Evolutionary conservation across 1,284 basidiomycete species (phyloP), one percentile per base, ranked within the genome.

Genomic region (Ganoderma leucocontextum): DNA sequence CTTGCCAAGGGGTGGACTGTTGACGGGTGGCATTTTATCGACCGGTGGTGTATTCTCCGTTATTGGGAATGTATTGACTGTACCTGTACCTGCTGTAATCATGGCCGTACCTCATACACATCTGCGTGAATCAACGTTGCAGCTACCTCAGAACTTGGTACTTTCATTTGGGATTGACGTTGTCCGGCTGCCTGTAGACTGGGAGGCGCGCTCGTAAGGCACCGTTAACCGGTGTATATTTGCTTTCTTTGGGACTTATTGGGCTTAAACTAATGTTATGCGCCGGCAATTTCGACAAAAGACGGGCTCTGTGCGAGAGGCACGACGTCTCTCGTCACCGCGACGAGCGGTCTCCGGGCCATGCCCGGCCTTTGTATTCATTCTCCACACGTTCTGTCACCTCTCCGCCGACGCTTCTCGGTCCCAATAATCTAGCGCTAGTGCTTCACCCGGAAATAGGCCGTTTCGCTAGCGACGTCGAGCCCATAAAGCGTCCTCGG

Each of bases 401-500:
- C 35, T 9, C 17, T 38, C 19, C 38, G 44, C 39, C 60, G 52
- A 58, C 44, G 5, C 13, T n/a, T 63, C 47, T 42, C 22, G 1
- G 36, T 29, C 29, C 22, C n/a, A n/a, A 12, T n/a, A 33, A 13
- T 29, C 57, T n/a, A 29, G 47, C 35, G 55, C 7, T 6, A n/a
- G 33, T 0, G 5, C 42, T 42, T 52, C 41, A 35, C 19, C 41
- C n/a, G 9, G n/a, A 22, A 58, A 35, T 49, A 53, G 35, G 15
- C 4, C 53, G 66, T 44, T 39, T 58, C 62, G 19, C 53, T 41
- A 6, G 44, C 35, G 36, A 42, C 64, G 53, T 59, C 64, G 39
- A 35, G 47, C 39, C 36, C 17, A 62, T 57, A 55, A 41, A 53
- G 66, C 44, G 36, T 60, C 62, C 62, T 67, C 49, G 38, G 66